Evolutionary conservation across 805 yeast genomes (phyloP), one percentile per base, ranked within the genome.

Genomic region (Starmerella vitae): DNA sequence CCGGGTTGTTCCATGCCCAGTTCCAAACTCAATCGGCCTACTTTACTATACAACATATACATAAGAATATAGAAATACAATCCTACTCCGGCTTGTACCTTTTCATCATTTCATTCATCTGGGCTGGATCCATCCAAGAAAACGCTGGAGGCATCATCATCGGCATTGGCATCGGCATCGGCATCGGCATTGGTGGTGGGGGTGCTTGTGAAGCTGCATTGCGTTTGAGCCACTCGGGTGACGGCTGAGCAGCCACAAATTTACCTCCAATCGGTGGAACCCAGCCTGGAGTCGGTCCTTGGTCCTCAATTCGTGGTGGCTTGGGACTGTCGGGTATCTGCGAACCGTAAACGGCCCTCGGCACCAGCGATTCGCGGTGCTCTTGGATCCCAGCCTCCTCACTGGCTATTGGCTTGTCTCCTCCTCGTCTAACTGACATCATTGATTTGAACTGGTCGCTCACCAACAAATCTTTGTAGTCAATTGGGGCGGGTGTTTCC

Each of bases 391-490:
- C 40, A 9, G 46, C 52, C 38, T 58, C 63, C 13, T 44, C 45
- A 27, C 57, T 49, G 14, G 43, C 48, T 7, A 59, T 52, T 13
- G 33, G 40, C 30, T 34, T 36, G 5, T 24, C 14, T 5, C 64
- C 65, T n/a, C 58, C 61, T 3, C 58, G 53, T 20, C 47, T 41
- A n/a, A 43, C 39, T 7, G 55, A 39, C 48, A 55, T 55, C 15
- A 46, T 42, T 10, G 47, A 45, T 13, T 22, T 36, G 20, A 51
- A 39, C n/a, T 30, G 34, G 31, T 41, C 43, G 26, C 28, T 21
- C 12, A 29, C 35, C 12, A 47, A 25, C 24, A 47, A 35, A 8
- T 32, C 25, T 2, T 32, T 20, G 41, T 51, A 52, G 18, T 41
- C 52, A 14, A 48, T 41, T 28, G 31, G 43, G 8, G 24, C 22